Base-by-base conservation (phyloP, 2,329 filamentous ascomycete genomes). In the Cercospora sp. region DNA sequence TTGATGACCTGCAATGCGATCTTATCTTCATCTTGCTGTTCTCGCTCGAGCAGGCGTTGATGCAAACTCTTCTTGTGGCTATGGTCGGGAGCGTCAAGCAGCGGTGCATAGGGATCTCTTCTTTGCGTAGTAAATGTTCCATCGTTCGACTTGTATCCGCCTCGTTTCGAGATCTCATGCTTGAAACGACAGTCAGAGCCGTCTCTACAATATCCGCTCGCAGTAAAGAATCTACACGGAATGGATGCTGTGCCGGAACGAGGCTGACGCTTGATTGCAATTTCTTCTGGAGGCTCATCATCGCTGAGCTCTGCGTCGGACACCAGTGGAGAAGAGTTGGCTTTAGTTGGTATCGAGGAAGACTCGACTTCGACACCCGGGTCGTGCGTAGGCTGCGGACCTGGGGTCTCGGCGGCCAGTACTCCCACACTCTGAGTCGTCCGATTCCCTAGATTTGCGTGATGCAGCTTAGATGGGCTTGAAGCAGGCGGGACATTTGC, bases 1-100 rank as follows among this genome's bases (percentile, higher is more conserved):
- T 83, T 83, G 72, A 84, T 83, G 3, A 81, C 81, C 63, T 80
- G 76, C 57, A 84, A 72, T 16, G 80, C 80, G 64, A 82, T 63
- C 58, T 76, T 73, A 69, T 83, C 80, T 57, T 80, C 78, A 65
- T 80, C 79, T 23, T 79, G 77, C 63, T 79, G 72, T 71, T 85
- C 82, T 64, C 83, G 82, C 68, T 84, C 82, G 10, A 83, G 75
- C 55, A 80, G 67, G 55, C 74, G 70, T 61, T 77, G 70, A 61
- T 72, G 73, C 16, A 78, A 75, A 18, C 26, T 68, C 33, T 63
- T 63, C 60, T 66, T 70, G 48, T 64, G 64, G 12, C 62, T 61
- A 12, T 57, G 63, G 4, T 64, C 63, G n/a, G 64, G 63, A 33
- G 55, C 31, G 33, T 72, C 69, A 16, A 70, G 63, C n/a, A 70